Base-by-base conservation (phyloP, 805 yeast species). In the Saccharomycopsis schoenii region DNA sequence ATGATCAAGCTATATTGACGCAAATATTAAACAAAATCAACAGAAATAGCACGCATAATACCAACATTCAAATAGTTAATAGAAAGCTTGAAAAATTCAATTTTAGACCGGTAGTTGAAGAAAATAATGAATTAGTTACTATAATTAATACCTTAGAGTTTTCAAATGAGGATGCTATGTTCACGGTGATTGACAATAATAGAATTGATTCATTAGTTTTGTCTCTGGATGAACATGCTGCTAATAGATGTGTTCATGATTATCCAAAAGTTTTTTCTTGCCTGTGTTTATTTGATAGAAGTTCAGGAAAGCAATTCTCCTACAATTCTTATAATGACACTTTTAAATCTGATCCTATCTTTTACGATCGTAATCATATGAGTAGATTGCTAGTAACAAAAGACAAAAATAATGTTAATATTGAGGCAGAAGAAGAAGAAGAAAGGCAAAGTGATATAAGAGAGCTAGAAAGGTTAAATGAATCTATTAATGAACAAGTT, bases 91-190 rank as follows among this genome's bases (percentile, higher is more conserved):
- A 89, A 66, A 70, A 71, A 9, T 88, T 87, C 67, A 78, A 82
- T 61, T 88, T 73, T 67, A 47, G n/a, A 21, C 52, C 29, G 2
- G 52, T 21, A 34, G 25, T 47, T 21, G 36, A 47, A 17, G 67
- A 73, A 0, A 42, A 64, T 1, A 83, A 10, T 71, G 66, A 71
- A 1, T 76, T 75, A 60, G 73, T 75, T 1, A 80, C 88, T 0
- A 66, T 91, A 6, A 68, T 83, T 3, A 94, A 90, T 69, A 82
- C 80, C 6, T 68, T 94, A 37, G 76, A 78, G 8, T 77, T 88
- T 60, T 73, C 77, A 0, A 76, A 84, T 62, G 82, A 80, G 51
- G 78, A 79, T 47, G 77, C 85, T 9, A 77, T 80, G 66, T 84
- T 82, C 66, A 72, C 86, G 1, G 70, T 91, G 55, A 84, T 91